These are phyloP conservation scores for Castanea sativa DNA, from an alignment of 306 rosid genomes.

Conservation along the genomic window DNA sequence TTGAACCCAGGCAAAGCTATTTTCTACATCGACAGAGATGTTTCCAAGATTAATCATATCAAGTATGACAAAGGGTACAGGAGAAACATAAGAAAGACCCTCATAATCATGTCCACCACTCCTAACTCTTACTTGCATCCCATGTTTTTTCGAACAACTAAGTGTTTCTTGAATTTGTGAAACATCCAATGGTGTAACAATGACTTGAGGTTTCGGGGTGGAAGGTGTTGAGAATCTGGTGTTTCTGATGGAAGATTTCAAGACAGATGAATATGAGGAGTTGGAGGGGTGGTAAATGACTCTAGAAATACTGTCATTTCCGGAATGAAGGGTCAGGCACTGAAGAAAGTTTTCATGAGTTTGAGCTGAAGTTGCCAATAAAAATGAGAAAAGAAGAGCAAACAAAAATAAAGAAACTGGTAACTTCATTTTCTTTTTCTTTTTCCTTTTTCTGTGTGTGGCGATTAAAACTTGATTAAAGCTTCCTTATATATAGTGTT, in stretches of 20 bases:
- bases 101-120: slow-evolving; percentile 29
- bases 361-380: slow-evolving; percentile 9
- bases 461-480: not conserved
- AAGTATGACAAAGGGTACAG: no score
- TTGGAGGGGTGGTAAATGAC: not conserved
- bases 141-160: not conserved
- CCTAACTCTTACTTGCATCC: slow-evolving; percentile 1
- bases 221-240: not conserved
- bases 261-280: not conserved
- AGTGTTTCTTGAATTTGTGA: slow-evolving; percentile 9
- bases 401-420: not conserved
- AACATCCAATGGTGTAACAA: slow-evolving; percentile 8
- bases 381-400: slow-evolving; percentile 1
- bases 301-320: not conserved
- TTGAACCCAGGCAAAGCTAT: no score
- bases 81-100: no score
- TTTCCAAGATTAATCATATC: no score
- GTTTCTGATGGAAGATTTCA: slow-evolving; percentile 8
- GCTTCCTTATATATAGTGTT: slow-evolving; percentile 5
- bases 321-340: slow-evolving; percentile 4
- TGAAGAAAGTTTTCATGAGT: slow-evolving; percentile 19
- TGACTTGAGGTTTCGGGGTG: slow-evolving; percentile 13
- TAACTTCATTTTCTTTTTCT: not conserved
- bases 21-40: no score
- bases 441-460: not conserved